Base-by-base conservation (phyloP, 805 yeast genomes). In the Ogataea chonburiensis region DNA sequence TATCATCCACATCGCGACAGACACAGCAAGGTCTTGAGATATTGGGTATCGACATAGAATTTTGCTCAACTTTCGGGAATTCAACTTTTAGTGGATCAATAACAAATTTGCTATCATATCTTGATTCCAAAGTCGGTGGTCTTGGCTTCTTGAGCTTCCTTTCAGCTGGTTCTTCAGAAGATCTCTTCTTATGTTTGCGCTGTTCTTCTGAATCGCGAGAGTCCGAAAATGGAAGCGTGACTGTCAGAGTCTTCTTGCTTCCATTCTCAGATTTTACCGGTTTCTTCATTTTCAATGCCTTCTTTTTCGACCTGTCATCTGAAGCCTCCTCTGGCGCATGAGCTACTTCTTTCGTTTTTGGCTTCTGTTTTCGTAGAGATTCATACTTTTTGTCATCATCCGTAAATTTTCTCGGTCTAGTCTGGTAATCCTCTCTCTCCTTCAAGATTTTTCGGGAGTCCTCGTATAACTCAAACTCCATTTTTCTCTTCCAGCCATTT, bases 391-490 rank as follows among this genome's bases (percentile, higher is more conserved):
- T 34, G 23, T 31, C 31, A 7, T 21, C 29, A 12, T 32, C 37
- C 3, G 34, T n/a, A 17, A 20, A 19, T 25, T 48, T 51, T 34
- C 43, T 42, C 8, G 60, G 63, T 9, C 46, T 43, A 9, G 33
- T 11, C 28, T 43, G 48, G 28, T 56, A 55, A 5, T 44, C 43
- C 21, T 68, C 72, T 18, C 83, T 70, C 28, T 79, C 77, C 12
- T 63, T 64, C 5, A 73, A 42, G 18, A 81, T 78, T 26, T 56
- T 45, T 30, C 71, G 76, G 1, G 85, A 65, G 58, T 88, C 96
- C 21, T 68, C 70, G 0, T 79, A 56, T 21, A 76, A 63, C 50
- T 81, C 97, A 41, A 71, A 67, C 46, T 89, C 97, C 1, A 83
- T 58, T 38, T 69, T 71, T 45, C 73, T 71, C 46, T 71, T 75